Evolutionary conservation across 192 early-diverging fungal genomes (phyloP).

Genomic region (Rhizoclosmatium sp.): DNA sequence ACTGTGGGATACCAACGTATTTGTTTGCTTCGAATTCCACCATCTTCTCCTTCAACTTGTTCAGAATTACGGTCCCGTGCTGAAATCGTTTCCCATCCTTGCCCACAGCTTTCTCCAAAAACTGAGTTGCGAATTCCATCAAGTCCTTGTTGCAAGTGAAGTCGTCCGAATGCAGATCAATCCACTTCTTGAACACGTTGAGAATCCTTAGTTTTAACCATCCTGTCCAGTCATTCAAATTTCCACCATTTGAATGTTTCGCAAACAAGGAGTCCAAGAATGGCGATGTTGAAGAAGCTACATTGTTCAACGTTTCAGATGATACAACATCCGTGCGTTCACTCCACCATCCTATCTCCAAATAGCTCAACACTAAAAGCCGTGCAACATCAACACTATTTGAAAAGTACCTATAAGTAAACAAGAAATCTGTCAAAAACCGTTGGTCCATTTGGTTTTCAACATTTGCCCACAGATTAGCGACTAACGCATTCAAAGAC

Average conservation of each 20-base stretch:
- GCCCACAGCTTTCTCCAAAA: constrained; percentile 43
- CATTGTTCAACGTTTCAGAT: constrained; percentile 15
- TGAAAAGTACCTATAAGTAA: constrained; percentile 73
- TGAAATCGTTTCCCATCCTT: constrained; percentile 36
- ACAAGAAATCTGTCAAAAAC: constrained; percentile 69
- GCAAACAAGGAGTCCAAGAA: not conserved
- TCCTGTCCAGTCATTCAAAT: constrained; percentile 30
- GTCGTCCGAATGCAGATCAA: constrained; percentile 51
- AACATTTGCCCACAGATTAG: constrained; percentile 40
- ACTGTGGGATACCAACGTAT: not conserved
- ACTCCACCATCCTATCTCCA: constrained; percentile 51
- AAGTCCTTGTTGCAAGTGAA: constrained; percentile 39
- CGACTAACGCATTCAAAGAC: constrained; percentile 38
- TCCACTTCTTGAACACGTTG: constrained; percentile 62
- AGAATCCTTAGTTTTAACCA: constrained; percentile 51
- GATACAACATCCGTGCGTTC: not conserved
- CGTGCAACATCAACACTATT: constrained; percentile 70
- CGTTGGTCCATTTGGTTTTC: constrained; percentile 54
- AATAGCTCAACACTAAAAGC: constrained; percentile 67
- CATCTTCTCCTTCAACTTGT: constrained; percentile 43
- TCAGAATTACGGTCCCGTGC: constrained; percentile 42
- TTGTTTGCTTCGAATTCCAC: not conserved
- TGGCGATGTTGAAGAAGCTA: not conserved
- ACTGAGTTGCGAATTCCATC: constrained; percentile 26
- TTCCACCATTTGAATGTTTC: not conserved